phyloP scores from a whole-genome alignment of 805 yeast genomes.

The Clavispora phyllophila region DNA sequence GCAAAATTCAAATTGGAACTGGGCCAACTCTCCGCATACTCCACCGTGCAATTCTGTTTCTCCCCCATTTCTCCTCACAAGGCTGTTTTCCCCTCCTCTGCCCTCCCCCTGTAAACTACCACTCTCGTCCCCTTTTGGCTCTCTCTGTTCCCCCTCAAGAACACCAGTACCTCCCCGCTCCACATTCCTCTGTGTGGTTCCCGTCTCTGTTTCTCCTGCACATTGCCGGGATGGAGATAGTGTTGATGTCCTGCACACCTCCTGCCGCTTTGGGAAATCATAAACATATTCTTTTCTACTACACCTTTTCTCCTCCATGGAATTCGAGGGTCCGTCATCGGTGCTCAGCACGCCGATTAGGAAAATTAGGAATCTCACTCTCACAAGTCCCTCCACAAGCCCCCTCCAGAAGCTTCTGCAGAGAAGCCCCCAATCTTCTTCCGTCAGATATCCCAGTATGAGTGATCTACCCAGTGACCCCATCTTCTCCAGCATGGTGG shows the following conservation, averaged over 20 bases:
- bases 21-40: too few relatives aligned
- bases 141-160: too few relatives aligned
- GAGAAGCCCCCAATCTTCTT: slow-evolving; percentile 1
- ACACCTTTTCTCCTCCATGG: slow-evolving; percentile 7
- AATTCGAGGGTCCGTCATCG: slow-evolving; percentile 8
- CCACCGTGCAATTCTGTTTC: too few relatives aligned
- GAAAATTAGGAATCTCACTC: slow-evolving; percentile 26
- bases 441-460: slow-evolving; percentile 14
- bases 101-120: too few relatives aligned
- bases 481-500: slow-evolving; percentile 12
- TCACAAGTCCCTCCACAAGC: slow-evolving; percentile 25
- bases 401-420: not conserved
- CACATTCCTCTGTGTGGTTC: not conserved
- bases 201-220: not conserved
- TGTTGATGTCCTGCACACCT: slow-evolving; percentile 1
- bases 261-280: not conserved
- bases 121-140: too few relatives aligned
- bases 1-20: too few relatives aligned
- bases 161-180: not conserved
- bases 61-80: too few relatives aligned
- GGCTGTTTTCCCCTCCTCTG: too few relatives aligned
- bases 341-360: slow-evolving; percentile 37
- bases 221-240: not conserved
- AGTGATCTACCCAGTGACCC: slow-evolving; percentile 9
- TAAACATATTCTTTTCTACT: not conserved